These are phyloP conservation scores for Penicillium sp. DNA, from an alignment of 2,329 filamentous ascomycete genomes.

Conservation along the genomic window DNA sequence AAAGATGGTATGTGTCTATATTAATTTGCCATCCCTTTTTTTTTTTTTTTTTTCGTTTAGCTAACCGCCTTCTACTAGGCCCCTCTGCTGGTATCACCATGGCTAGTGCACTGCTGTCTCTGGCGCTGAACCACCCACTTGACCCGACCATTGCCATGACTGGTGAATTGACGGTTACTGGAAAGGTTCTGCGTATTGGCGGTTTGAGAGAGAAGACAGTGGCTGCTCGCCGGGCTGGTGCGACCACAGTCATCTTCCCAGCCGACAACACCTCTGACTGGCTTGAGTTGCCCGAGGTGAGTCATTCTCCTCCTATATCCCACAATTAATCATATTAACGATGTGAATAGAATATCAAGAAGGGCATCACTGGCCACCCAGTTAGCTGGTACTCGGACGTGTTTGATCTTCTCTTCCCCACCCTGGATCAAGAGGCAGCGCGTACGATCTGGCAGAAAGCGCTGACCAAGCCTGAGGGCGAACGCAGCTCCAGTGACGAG, in stretches of 20 bases:
- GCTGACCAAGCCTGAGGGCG: constrained; percentile 53
- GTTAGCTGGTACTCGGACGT: constrained; percentile 94
- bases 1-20: constrained; percentile 69
- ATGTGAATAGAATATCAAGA: constrained; percentile 82
- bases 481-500: constrained; percentile 28
- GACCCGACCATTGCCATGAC: constrained; percentile 95
- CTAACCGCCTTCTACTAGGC: constrained; percentile 36
- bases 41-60: too few relatives aligned
- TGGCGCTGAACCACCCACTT: constrained; percentile 76
- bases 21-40: neutral
- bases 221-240: constrained; percentile 86
- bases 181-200: constrained; percentile 93
- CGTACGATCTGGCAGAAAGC: constrained; percentile 71
- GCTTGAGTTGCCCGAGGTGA: constrained; percentile 92
- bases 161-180: constrained; percentile 92
- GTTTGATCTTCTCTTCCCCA: constrained; percentile 85
- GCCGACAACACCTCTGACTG: constrained; percentile 95
- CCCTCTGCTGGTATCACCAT: constrained; percentile 95
- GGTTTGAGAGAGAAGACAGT: constrained; percentile 96
- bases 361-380: constrained; percentile 87
- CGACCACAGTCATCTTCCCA: constrained; percentile 91
- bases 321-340: neutral
- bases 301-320: constrained; percentile 37
- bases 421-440: constrained; percentile 70
- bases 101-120: constrained; percentile 86